Conservation (phyloP, 768 basidiomycete species). For the Dictyophora rubrovolvata region DNA sequence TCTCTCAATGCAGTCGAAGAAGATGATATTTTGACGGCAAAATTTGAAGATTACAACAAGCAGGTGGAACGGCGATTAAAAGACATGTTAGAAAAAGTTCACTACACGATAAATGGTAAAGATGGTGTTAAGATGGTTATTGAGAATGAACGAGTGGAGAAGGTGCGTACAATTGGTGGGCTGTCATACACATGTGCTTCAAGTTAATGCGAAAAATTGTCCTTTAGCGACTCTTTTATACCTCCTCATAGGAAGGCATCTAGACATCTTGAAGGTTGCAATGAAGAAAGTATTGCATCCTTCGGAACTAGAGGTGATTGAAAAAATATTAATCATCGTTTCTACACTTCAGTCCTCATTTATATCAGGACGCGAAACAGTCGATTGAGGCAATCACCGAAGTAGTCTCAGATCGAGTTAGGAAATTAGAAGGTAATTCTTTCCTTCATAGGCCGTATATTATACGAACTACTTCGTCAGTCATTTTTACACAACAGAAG, state of each 20-base stretch:
- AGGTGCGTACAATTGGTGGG: constrained; percentile 13
- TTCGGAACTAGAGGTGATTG: constrained; percentile 15
- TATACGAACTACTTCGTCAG: not conserved
- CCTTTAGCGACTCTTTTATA: constrained; percentile 9
- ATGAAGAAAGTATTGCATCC: constrained; percentile 18
- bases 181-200: not conserved
- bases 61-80: constrained; percentile 18
- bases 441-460: too few species aligned
- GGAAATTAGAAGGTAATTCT: constrained; percentile 14
- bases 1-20: not conserved
- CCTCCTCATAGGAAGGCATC: constrained; percentile 13
- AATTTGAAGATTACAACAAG: constrained; percentile 10
- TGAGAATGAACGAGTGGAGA: constrained; percentile 20
- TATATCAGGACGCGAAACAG: not conserved
- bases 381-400: constrained; percentile 5
- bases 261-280: constrained; percentile 17
- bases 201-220: not conserved
- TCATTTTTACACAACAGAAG: constrained; percentile 18
- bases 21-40: not conserved
- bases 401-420: constrained; percentile 15
- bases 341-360: too few species aligned
- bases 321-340: not conserved
- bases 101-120: constrained; percentile 19
- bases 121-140: constrained; percentile 21
- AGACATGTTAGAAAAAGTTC: constrained; percentile 16